A percentile compares a stretch with the other conserved stretches of the same genome.
Conservation (phyloP, 768 basidiomycete genomes). For the Hypsizygus marmoreus region DNA sequence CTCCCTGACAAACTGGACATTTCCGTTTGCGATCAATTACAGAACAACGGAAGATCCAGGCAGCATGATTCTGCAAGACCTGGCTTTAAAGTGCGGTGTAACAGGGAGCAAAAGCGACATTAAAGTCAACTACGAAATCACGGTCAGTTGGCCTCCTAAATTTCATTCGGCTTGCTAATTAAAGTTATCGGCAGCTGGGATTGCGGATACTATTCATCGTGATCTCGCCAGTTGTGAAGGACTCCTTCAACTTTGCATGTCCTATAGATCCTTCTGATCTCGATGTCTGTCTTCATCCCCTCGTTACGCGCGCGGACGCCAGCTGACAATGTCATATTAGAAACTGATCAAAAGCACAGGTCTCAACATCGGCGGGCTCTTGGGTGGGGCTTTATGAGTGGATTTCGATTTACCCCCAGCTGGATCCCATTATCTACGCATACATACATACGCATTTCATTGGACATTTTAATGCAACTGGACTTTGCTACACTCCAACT, state of each 20-base stretch:
- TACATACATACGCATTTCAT: background rate
- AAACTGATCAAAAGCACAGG: slow-evolving; percentile 15
- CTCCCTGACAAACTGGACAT: slow-evolving; percentile 64
- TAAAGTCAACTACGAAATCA: slow-evolving; percentile 65
- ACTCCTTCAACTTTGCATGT: slow-evolving; percentile 62
- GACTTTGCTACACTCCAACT: no score
- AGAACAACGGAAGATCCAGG: slow-evolving; percentile 53
- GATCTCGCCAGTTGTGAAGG: slow-evolving; percentile 66
- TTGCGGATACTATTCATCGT: slow-evolving; percentile 65
- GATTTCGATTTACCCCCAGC: no score
- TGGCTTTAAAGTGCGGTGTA: slow-evolving; percentile 65
- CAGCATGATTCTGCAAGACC: slow-evolving; percentile 55
- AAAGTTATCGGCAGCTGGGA: slow-evolving; percentile 48
- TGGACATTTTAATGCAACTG: background rate
- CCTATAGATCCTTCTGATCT: slow-evolving; percentile 47
- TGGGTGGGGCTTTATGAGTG: no score
- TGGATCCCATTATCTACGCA: background rate
- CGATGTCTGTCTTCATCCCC: slow-evolving; percentile 20
- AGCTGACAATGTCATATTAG: slow-evolving; percentile 4
- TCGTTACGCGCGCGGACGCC: background rate
- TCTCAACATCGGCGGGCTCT: slow-evolving; percentile 1
- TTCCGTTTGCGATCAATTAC: slow-evolving; percentile 75
- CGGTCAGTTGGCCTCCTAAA: slow-evolving; percentile 40
- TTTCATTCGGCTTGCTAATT: slow-evolving; percentile 3
- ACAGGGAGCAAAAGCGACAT: slow-evolving; percentile 48